Evolutionary conservation across 1,284 basidiomycete genomes (phyloP).

Genomic region (Melampsora americana): DNA sequence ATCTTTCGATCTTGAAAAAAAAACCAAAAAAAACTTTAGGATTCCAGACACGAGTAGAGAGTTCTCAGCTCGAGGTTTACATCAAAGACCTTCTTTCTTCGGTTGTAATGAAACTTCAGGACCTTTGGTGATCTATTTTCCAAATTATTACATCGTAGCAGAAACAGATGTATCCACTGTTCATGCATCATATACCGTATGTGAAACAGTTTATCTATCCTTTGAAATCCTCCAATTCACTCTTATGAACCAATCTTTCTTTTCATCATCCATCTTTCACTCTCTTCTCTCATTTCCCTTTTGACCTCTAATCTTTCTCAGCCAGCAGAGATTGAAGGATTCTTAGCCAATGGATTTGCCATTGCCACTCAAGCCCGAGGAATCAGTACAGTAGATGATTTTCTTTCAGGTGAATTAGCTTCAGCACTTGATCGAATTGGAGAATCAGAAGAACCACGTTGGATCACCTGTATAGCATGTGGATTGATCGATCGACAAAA

Average conservation of each 20-base stretch:
- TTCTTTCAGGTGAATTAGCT: constrained; percentile 27
- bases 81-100: constrained; percentile 35
- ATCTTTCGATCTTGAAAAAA: background rate
- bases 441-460: background rate
- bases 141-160: constrained; percentile 38
- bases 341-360: constrained; percentile 43
- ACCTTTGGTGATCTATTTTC: constrained; percentile 40
- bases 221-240: too few relatives aligned
- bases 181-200: constrained; percentile 33
- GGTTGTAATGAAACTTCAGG: constrained; percentile 32
- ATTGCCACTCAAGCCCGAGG: constrained; percentile 38
- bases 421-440: constrained; percentile 16
- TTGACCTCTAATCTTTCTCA: too few relatives aligned
- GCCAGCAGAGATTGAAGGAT: constrained; percentile 28
- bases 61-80: constrained; percentile 32
- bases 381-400: constrained; percentile 13
- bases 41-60: constrained; percentile 21
- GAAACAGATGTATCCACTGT: constrained; percentile 29
- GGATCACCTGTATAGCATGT: constrained; percentile 30
- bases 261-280: too few relatives aligned
- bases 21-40: too few relatives aligned
- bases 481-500: constrained; percentile 27
- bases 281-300: too few relatives aligned
- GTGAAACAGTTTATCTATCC: background rate
- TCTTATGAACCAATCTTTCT: too few relatives aligned